Base-by-base conservation (phyloP, 2,329 filamentous ascomycete genomes). In the Incumbomyces lentus region DNA sequence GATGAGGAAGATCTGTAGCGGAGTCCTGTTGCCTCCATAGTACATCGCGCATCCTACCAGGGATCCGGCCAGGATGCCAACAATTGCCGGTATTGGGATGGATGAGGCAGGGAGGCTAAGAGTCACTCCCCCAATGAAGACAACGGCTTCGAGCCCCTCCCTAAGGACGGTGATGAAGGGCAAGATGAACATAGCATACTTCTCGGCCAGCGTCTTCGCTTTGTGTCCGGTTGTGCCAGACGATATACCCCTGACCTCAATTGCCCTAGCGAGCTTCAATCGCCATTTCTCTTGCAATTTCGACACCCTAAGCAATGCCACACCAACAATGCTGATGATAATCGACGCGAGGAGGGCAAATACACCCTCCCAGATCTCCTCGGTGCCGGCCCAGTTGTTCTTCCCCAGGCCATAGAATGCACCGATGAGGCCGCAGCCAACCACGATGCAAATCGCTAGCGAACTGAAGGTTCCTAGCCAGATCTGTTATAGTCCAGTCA, bases 211-310 rank as follows among this genome's bases (percentile, higher is more conserved):
- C 46, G 38, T 40, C 19, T 49, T 49, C 14, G 34, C 26, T 26
- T 44, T 40, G 4, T 47, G 13, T 13, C 62, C 63, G 2, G 62
- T 62, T 65, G 10, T 62, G 63, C 2, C 62, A n/a, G 61, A 61
- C 31, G 64, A 60, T 26, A 66, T 66, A 12, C 75, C 69, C 13
- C 73, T 69, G 10, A 72, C 61, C 54, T 84, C 78, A 26, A 92
- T 66, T 2, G 84, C 78, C 57, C 76, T 77, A 14, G 81, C 77
- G 18, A 94, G 77, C 75, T 92, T 92, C 57, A 82, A 69, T n/a
- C 80, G 77, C 88, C 87, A 94, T 66, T 92, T 92, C 51, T 84
- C 81, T 62, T 88, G 84, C 63, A 92, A 76, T 65, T 90, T 92
- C 51, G 80, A 83, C 46, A 94, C 75, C 19, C 87, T 81, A 6